These are phyloP conservation scores for Begonia masoniana DNA, from an alignment of 306 rosid species.

Conservation along the genomic window DNA sequence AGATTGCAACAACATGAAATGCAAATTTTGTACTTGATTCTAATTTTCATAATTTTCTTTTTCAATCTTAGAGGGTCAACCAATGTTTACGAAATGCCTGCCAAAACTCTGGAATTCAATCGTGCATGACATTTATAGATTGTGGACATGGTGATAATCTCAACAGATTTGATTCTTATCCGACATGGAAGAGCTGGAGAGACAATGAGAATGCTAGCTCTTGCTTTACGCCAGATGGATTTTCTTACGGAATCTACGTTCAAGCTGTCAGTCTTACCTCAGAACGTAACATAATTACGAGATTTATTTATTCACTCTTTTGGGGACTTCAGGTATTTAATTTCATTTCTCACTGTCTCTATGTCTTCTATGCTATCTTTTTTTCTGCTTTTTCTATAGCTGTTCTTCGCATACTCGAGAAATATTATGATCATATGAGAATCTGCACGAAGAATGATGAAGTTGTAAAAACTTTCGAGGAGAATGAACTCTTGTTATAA, in stretches of 20 bases:
- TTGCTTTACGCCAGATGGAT: slow-evolving; percentile 27
- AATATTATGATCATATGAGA: too few species aligned
- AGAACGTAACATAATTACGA: slow-evolving; percentile 18
- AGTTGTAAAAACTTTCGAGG: not conserved
- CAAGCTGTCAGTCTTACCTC: slow-evolving; percentile 53
- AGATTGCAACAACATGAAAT: too few species aligned
- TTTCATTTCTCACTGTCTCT: not conserved
- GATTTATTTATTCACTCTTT: slow-evolving; percentile 59
- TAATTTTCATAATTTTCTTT: slow-evolving; percentile 4
- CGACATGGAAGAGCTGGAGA: slow-evolving; percentile 1
- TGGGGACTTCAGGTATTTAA: slow-evolving; percentile 85
- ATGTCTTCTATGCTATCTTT: too few species aligned
- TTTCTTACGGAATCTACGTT: slow-evolving; percentile 40
- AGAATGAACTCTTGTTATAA: slow-evolving; percentile 1
- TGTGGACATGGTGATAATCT: slow-evolving; percentile 35
- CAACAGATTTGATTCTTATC: not conserved
- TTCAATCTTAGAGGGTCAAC: slow-evolving; percentile 51
- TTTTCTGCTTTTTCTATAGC: too few species aligned
- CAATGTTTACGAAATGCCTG: slow-evolving; percentile 68
- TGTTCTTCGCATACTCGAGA: too few species aligned
- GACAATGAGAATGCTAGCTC: slow-evolving; percentile 3
- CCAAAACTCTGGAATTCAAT: not conserved
- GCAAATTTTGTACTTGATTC: not conserved
- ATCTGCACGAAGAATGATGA: not conserved
- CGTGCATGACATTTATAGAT: slow-evolving; percentile 39